Conservation (phyloP, 75 land plant genomes). For the Pinus taeda region DNA sequence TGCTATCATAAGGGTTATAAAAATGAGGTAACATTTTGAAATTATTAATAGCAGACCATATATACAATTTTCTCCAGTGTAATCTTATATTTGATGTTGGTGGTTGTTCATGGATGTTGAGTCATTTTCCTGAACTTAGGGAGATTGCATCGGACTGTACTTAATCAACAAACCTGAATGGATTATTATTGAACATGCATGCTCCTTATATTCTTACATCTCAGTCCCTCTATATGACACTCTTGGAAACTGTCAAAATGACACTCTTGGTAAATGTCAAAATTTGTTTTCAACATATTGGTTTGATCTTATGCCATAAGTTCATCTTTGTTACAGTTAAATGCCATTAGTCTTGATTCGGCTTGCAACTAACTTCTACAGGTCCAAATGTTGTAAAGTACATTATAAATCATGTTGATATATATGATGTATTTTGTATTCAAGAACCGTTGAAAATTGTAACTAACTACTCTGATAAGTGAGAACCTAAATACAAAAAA, state of each 20-base stretch:
- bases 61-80: neutral
- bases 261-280: too few species aligned
- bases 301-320: neutral
- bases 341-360: neutral
- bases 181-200: slow-evolving; percentile 92
- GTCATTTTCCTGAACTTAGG: slow-evolving; percentile 39
- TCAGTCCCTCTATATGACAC: slow-evolving; percentile 98
- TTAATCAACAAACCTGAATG: slow-evolving; percentile 98
- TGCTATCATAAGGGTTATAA: too few species aligned
- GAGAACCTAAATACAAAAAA: too few species aligned
- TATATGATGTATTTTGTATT: slow-evolving; percentile 85
- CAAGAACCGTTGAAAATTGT: slow-evolving; percentile 82
- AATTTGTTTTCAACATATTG: neutral
- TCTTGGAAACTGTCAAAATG: slow-evolving; percentile 88
- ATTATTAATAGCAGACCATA: too few species aligned
- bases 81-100: neutral
- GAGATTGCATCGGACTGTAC: slow-evolving; percentile 77
- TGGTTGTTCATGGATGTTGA: neutral
- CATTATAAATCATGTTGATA: slow-evolving; percentile 82
- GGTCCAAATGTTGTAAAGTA: slow-evolving; percentile 96
- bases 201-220: slow-evolving; percentile 86
- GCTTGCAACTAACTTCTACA: slow-evolving; percentile 24
- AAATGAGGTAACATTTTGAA: too few species aligned
- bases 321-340: neutral
- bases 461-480: slow-evolving; percentile 11